Conservation (phyloP, 2,329 filamentous ascomycete genomes). For the Xylariaceae sp. region DNA sequence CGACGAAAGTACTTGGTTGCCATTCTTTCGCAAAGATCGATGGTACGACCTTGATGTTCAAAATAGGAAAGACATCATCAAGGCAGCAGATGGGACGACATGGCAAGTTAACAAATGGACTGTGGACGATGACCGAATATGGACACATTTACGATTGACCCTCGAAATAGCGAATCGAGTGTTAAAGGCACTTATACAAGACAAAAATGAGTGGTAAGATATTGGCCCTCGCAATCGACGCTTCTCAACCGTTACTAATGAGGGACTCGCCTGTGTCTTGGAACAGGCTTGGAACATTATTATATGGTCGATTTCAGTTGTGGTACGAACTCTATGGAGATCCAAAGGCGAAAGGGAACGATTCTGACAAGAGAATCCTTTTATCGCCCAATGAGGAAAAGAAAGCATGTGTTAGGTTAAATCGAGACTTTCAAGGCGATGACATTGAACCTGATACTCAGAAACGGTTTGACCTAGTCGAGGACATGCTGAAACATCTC, state of each 20-base stretch:
- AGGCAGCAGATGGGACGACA: not conserved
- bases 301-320: conserved; percentile 5
- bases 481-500: not conserved
- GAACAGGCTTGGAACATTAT: conserved; percentile 3
- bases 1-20: not conserved
- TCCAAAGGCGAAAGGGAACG: not conserved
- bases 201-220: conserved; percentile 14
- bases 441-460: not conserved
- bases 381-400: not conserved
- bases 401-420: not conserved
- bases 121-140: conserved; percentile 4
- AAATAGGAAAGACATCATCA: not conserved
- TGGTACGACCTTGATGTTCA: not conserved
- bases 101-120: not conserved
- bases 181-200: not conserved
- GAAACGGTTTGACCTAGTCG: not conserved
- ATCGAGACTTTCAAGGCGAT: not conserved
- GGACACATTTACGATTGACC: not conserved
- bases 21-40: not conserved
- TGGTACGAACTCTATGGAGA: conserved; percentile 2
- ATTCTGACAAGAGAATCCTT: not conserved
- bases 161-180: conserved; percentile 14
- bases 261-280: no score
- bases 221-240: no score
- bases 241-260: not conserved